Evolutionary conservation across 2,329 filamentous ascomycete species (phyloP), one percentile per base, ranked within the genome.

Genomic region (Geoglossum cookeanum): DNA sequence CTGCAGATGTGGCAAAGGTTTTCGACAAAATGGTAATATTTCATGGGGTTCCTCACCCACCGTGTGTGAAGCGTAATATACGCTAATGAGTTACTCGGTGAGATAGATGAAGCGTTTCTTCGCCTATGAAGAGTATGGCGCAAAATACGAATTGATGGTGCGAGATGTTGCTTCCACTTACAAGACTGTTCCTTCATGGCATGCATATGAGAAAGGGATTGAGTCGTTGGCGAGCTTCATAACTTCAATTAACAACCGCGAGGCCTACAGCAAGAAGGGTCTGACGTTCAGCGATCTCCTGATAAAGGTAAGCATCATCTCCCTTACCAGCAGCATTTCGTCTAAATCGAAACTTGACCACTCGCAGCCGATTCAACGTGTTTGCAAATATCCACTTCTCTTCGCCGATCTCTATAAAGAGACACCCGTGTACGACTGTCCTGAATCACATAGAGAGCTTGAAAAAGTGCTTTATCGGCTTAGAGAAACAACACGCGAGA

Each of bases 41-140:
- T n/a, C 7, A 45, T 29, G 17, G 42, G 13, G 45, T 11, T 15
- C 45, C 30, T 17, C 30, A 22, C 11, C 11, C 13, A 13, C 17
- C 30, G n/a, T 35, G 3, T 35, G 49, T 17, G 9, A 53, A 33
- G 35, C 4, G 32, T n/a, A 27, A n/a, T 4, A 53, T 13, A 33
- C 29, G 22, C 30, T 53, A 37, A 37, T n/a, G 53, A 55, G 35
- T 15, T 29, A 22, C 6, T 58, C 37, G 35, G 17, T 30, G 22
- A 49, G 8, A 48, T 61, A 94, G 87, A 83, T 94, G 71, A 78
- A 80, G 59, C 81, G 82, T 0, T 92, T 97, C 70, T 85, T 86
- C 65, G 75, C 84, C 55, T 98, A 98, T 66, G 86, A 94, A 70
- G 87, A 94, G 63, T 98, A 95, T 67, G 86, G 87, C 39, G 85